A percentile compares a stretch with the other conserved stretches of the same genome.
phyloP scores from a whole-genome alignment of 257 asterid species.

The Linaria vulgaris region DNA sequence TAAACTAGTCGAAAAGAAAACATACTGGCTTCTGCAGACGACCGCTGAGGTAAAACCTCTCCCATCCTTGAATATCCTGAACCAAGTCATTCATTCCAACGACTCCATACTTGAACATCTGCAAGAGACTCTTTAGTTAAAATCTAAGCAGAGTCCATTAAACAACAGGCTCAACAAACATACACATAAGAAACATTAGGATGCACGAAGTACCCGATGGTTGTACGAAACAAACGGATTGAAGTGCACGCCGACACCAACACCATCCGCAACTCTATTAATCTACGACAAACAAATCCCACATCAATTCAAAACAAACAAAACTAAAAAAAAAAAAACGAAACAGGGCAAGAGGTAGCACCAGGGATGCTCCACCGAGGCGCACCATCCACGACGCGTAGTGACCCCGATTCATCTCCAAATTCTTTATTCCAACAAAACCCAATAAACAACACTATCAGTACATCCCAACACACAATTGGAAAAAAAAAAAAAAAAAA shows the following conservation, averaged over 20 bases:
- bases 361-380: slow-evolving; percentile 86
- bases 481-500: too few relatives aligned
- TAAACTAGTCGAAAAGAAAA: slow-evolving; percentile 3
- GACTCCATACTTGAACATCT: slow-evolving; percentile 81
- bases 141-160: slow-evolving; percentile 7
- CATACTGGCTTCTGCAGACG: slow-evolving; percentile 92
- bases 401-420: slow-evolving; percentile 65
- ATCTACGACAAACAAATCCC: slow-evolving; percentile 42
- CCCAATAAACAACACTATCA: slow-evolving; percentile 15
- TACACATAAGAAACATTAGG: background rate
- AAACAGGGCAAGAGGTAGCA: slow-evolving; percentile 31
- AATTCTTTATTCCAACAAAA: slow-evolving; percentile 47
- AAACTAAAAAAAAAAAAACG: slow-evolving; percentile 6
- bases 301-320: slow-evolving; percentile 7
- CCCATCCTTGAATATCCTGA: slow-evolving; percentile 66
- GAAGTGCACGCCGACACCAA: slow-evolving; percentile 87
- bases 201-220: slow-evolving; percentile 43
- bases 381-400: slow-evolving; percentile 79
- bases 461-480: slow-evolving; percentile 21
- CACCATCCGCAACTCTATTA: slow-evolving; percentile 57
- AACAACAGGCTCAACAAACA: background rate
- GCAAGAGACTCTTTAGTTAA: slow-evolving; percentile 29
- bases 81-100: slow-evolving; percentile 69
- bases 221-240: slow-evolving; percentile 71
- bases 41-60: slow-evolving; percentile 78